phyloP scores from a whole-genome alignment of 768 basidiomycete species.

The Pleurotus tuoliensis region DNA sequence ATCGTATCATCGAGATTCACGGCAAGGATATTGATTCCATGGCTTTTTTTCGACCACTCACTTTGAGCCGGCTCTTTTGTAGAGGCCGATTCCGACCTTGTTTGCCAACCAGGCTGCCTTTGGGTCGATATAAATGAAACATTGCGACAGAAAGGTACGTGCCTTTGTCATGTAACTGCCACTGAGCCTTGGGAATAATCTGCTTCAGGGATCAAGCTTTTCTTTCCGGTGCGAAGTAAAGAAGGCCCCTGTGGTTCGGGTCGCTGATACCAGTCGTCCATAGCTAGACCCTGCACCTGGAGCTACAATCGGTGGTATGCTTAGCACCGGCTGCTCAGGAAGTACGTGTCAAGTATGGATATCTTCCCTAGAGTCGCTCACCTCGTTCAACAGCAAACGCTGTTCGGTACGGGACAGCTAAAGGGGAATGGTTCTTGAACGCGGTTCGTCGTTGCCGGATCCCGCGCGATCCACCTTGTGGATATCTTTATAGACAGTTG shows the following conservation, averaged over 20 bases:
- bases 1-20: constrained; percentile 70
- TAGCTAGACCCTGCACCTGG: constrained; percentile 76
- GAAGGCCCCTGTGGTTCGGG: neutral
- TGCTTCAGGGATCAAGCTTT: constrained; percentile 61
- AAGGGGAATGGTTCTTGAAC: constrained; percentile 85
- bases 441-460: constrained; percentile 40
- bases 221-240: constrained; percentile 66
- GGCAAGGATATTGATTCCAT: constrained; percentile 34
- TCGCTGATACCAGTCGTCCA: neutral
- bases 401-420: constrained; percentile 84
- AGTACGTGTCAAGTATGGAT: constrained; percentile 36
- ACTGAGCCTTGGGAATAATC: neutral
- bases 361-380: neutral
- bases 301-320: constrained; percentile 84
- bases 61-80: neutral
- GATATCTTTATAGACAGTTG: constrained; percentile 56
- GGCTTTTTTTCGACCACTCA: neutral
- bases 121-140: constrained; percentile 73
- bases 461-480: constrained; percentile 18
- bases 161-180: too few relatives aligned
- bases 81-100: constrained; percentile 71
- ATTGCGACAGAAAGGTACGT: constrained; percentile 54
- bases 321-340: constrained; percentile 83
- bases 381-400: constrained; percentile 54
- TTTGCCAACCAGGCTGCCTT: constrained; percentile 68